phyloP scores from a whole-genome alignment of 2,329 filamentous ascomycete genomes.

The Paecilomyces sp. region DNA sequence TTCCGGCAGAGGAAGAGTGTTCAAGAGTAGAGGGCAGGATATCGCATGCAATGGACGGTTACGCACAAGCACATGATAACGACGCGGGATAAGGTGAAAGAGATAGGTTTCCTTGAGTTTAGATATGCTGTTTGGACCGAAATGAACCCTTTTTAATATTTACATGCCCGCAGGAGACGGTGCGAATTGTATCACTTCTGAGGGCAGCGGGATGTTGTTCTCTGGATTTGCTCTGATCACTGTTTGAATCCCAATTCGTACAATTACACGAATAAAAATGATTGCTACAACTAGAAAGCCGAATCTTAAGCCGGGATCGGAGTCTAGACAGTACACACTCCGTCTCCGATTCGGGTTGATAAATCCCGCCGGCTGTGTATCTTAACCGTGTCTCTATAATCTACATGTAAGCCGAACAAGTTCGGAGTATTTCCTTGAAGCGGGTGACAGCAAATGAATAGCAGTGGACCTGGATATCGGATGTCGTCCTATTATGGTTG shows the following conservation, averaged over 20 bases:
- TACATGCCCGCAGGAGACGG: too few species aligned
- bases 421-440: neutral
- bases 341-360: neutral
- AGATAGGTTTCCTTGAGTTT: too few species aligned
- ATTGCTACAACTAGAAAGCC: neutral
- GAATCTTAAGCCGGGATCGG: neutral
- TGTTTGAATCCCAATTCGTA: neutral
- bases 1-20: neutral
- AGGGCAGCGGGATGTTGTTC: neutral
- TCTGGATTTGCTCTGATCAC: neutral
- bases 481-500: neutral
- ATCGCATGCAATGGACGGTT: neutral
- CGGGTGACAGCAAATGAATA: neutral
- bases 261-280: neutral
- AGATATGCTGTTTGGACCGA: too few species aligned
- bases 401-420: neutral
- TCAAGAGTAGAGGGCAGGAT: neutral
- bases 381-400: neutral
- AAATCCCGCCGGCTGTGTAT: neutral
- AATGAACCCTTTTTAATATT: too few species aligned
- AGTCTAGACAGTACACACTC: neutral
- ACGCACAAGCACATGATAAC: neutral
- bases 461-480: neutral
- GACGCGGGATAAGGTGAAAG: too few species aligned
- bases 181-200: too few species aligned